Conservation (phyloP, 257 asterid species). For the Craterostigma plantagineum region DNA sequence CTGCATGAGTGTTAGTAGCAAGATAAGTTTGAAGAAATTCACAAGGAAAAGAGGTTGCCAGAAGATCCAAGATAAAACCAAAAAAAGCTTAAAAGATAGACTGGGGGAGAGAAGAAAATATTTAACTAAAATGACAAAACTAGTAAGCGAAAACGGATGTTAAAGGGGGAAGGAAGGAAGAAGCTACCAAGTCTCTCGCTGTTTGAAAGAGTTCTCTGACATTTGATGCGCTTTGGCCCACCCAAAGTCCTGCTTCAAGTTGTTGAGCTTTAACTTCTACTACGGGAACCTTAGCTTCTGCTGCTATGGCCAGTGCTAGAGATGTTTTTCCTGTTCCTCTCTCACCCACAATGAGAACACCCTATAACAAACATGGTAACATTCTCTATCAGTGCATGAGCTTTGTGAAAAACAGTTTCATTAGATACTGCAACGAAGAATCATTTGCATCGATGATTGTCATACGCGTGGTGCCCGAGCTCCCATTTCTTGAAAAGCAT, state of each 20-base stretch:
- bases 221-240: slow-evolving; percentile 96
- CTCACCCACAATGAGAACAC: slow-evolving; percentile 97
- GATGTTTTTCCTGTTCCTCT: slow-evolving; percentile 96
- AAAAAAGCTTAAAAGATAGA: too few relatives aligned
- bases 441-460: slow-evolving; percentile 3
- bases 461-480: slow-evolving; percentile 99
- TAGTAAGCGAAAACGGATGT: slow-evolving; percentile 4
- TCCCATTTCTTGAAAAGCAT: slow-evolving; percentile 94
- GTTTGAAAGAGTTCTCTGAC: slow-evolving; percentile 93
- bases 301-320: slow-evolving; percentile 93
- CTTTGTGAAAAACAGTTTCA: too few relatives aligned
- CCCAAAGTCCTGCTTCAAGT: slow-evolving; percentile 93
- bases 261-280: slow-evolving; percentile 86
- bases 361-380: slow-evolving; percentile 23
- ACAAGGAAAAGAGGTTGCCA: slow-evolving; percentile 1
- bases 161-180: slow-evolving; percentile 5
- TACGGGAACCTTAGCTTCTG: slow-evolving; percentile 94
- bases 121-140: too few relatives aligned
- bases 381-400: background rate
- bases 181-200: slow-evolving; percentile 86
- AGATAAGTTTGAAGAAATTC: slow-evolving; percentile 6
- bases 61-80: slow-evolving; percentile 7
- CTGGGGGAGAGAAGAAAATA: slow-evolving; percentile 1
- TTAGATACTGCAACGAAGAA: background rate
- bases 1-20: slow-evolving; percentile 23